Base-by-base conservation (phyloP, 73 alveolate species). In the Paramecium primaurelia region DNA sequence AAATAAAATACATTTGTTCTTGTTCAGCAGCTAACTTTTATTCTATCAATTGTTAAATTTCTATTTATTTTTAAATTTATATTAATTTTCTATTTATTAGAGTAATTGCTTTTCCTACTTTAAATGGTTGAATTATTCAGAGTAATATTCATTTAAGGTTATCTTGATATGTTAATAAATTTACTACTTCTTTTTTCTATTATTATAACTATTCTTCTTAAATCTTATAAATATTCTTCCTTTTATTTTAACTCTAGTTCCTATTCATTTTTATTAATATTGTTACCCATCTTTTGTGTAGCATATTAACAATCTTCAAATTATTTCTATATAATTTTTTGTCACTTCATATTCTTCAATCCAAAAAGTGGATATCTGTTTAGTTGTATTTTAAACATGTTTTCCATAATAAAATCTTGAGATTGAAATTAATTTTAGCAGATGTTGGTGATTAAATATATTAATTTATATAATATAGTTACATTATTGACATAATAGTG, bases 341-440 rank as follows among this genome's bases (percentile, higher is more conserved):
- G 92, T 71, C 8, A 71, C 86, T 28, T 89, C 94, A 71, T 89
- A 71, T 18, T 92, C 92, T 40, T 89, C 94, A 18, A 89, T 71
- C 47, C 94, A 92, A 64, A 77, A 89, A 7, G 92, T 71, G n/a
- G 83, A 45, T 16, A 75, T 77, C 34, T 89, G 40, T 45, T 85
- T 69, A 16, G 92, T 89, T 11, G 94, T 59, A 89, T 71, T 18
- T 89, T 89, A 54, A 71, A 71, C 94, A 89, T 89, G 37, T 89
- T 92, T 58, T 64, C 77, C 84, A 64, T 64, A 1, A 36, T 32
- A 28, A 64, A 64, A 11, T 64, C 84, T 64, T 28, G 12, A 34
- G 26, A 12, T 10, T 0, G 1, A 6, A n/a, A 64, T 64, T 64
- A 10, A 12, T 64, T 11, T 54, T 64, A 22, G 25, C 25, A 22